A percentile compares a stretch with the other conserved stretches of the same genome.
Conservation (phyloP, 2,329 filamentous ascomycete genomes). For the Thelonectria blattea region DNA sequence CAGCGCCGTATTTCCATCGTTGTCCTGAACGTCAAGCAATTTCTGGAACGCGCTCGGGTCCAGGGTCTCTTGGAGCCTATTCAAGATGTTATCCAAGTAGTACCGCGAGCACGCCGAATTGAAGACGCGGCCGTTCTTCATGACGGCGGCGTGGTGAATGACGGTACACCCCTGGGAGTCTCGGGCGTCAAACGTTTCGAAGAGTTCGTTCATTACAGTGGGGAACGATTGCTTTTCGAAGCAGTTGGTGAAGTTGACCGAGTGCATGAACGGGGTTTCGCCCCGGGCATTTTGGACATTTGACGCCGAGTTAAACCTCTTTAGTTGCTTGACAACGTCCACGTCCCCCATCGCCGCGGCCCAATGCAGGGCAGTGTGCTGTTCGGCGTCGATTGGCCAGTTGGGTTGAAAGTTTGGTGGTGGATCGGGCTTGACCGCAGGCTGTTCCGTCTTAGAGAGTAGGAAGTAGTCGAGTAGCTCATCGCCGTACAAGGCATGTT, state of each 20-base stretch:
- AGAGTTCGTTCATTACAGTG: conserved; percentile 79
- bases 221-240: conserved; percentile 93
- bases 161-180: conserved; percentile 86
- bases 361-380: conserved; percentile 95
- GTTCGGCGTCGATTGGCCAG: conserved; percentile 90
- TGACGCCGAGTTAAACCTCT: conserved; percentile 78
- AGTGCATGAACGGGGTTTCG: conserved; percentile 93
- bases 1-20: conserved; percentile 85
- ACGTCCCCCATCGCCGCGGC: conserved; percentile 96
- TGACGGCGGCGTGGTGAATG: conserved; percentile 91
- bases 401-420: conserved; percentile 88
- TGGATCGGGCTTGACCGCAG: conserved; percentile 75
- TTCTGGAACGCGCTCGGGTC: conserved; percentile 78
- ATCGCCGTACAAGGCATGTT: conserved; percentile 90
- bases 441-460: conserved; percentile 79
- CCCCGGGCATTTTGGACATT: conserved; percentile 73
- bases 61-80: conserved; percentile 80
- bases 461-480: conserved; percentile 96
- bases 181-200: conserved; percentile 78
- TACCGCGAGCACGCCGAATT: conserved; percentile 91
- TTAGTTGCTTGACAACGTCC: conserved; percentile 86
- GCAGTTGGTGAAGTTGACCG: conserved; percentile 96
- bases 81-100: conserved; percentile 90
- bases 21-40: conserved; percentile 82
- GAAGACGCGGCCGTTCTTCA: conserved; percentile 79